These are phyloP conservation scores for Fusarium sarcochroum DNA, from an alignment of 2,329 filamentous ascomycete genomes.

Conservation along the genomic window DNA sequence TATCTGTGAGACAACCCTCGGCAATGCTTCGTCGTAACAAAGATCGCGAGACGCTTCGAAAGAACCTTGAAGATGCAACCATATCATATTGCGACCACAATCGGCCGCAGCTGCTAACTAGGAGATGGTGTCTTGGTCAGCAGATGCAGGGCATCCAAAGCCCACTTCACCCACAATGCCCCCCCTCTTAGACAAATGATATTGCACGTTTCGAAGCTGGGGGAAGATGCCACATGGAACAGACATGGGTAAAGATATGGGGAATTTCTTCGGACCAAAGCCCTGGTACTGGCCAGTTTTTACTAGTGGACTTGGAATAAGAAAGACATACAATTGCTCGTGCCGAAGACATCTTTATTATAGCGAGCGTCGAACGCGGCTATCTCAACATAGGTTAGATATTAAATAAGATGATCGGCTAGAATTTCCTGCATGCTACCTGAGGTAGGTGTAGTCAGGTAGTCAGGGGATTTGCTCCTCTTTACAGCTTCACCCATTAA, in stretches of 20 bases:
- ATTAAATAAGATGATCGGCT: not conserved
- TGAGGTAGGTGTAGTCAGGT: too few species aligned
- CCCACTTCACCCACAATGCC: constrained; percentile 1
- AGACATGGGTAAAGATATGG: constrained; percentile 37
- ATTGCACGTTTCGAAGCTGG: constrained; percentile 25
- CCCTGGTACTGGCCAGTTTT: constrained; percentile 2
- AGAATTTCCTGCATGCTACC: not conserved
- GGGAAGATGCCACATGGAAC: constrained; percentile 37
- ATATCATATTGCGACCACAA: constrained; percentile 17
- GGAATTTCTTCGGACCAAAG: constrained; percentile 16
- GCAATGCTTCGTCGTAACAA: constrained; percentile 2
- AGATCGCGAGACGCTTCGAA: not conserved
- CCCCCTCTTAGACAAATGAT: constrained; percentile 29
- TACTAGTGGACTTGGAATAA: not conserved
- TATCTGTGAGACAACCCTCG: constrained; percentile 6
- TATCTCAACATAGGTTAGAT: not conserved
- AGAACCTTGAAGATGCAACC: constrained; percentile 7
- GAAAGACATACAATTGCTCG: not conserved
- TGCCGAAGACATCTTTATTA: not conserved
- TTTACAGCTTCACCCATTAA: not conserved
- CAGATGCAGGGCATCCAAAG: constrained; percentile 15
- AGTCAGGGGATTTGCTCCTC: not conserved
- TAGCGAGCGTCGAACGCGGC: constrained; percentile 2
- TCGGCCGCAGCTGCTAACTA: not conserved
- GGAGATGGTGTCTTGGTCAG: constrained; percentile 16